Evolutionary conservation across 257 asterid species (phyloP), one percentile per base, ranked within the genome.

Genomic region (Verbascum thapsus): DNA sequence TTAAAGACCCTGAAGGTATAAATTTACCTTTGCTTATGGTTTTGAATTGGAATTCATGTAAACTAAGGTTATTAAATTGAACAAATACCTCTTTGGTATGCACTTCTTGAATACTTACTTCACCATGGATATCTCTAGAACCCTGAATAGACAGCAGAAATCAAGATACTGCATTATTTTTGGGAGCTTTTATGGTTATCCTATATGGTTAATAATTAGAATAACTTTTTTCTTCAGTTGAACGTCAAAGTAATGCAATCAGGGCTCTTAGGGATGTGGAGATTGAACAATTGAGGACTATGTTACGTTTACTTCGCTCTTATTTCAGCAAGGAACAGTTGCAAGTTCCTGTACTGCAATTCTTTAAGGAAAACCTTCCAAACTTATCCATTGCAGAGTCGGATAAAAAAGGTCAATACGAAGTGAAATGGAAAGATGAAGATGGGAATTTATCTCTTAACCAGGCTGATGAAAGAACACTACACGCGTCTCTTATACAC

Each of bases 231-330:
- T 59, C 78, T 68, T 51, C 88, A 92, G 97, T 86, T 60, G 94
- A 85, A 74, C 80, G 85, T 39, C 95, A 84, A 76, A 63, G 64
- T 47, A 82, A 84, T 59, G 94, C 99, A 70, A 79, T 87, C 70
- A 85, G 88, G 82, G 96, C 95, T 57, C 84, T 89, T 32, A 85
- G 96, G 19, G 91, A 87, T 79, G 77, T 81, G 68, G 91, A 89
- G 72, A 78, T 89, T 55, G 94, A 83, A 63, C 95, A 80, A 71
- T 47, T 83, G 58, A 62, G 22, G 51, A 85, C 95, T 56, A 80
- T 64, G 81, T 42, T 89, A 61, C 81, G 65, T 56, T 70, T 92
- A 58, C 81, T 87, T 15, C 74, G 81, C 41, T 87, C 96, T 19
- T 67, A 76, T 68, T 77, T 85, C 71, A 72, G 57, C 70, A 51